Conservation (phyloP, 805 yeast genomes). For the Cyberlindnera xylosilytica region DNA sequence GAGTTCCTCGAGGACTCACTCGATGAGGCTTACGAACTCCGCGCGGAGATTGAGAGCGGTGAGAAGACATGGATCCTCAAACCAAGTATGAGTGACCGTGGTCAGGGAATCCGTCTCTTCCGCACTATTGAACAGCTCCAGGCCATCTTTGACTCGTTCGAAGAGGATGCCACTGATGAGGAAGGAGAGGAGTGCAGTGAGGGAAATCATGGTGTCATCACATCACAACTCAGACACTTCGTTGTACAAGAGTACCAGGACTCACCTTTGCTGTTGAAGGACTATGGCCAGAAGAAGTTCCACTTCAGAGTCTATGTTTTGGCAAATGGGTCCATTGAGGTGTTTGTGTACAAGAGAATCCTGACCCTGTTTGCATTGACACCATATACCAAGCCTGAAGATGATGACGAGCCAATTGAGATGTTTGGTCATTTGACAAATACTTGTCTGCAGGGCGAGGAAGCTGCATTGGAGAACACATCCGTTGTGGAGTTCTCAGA, state of each 20-base stretch:
- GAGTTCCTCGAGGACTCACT: constrained; percentile 92
- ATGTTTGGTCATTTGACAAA: constrained; percentile 79
- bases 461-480: constrained; percentile 32
- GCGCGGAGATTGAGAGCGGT: constrained; percentile 67
- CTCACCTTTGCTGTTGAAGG: constrained; percentile 62
- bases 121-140: constrained; percentile 76
- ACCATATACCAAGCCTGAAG: constrained; percentile 36
- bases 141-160: constrained; percentile 79
- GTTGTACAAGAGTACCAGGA: constrained; percentile 79
- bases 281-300: constrained; percentile 69
- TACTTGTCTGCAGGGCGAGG: constrained; percentile 78
- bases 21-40: constrained; percentile 86
- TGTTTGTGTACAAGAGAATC: constrained; percentile 77
- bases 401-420: constrained; percentile 38
- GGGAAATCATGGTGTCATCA: constrained; percentile 63
- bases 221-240: constrained; percentile 87
- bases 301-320: constrained; percentile 86
- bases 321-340: constrained; percentile 69
- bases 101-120: constrained; percentile 90
- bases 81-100: constrained; percentile 96
- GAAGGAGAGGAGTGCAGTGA: constrained; percentile 48
- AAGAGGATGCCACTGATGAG: constrained; percentile 64
- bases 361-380: constrained; percentile 75
- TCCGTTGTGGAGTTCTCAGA: constrained; percentile 65
- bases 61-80: constrained; percentile 81